Percentiles rank a stretch among this genome's conserved stretches.
Evolutionary conservation across 1,139 yeast genomes (phyloP).

Genomic region (Yamadazyma dushanensis): DNA sequence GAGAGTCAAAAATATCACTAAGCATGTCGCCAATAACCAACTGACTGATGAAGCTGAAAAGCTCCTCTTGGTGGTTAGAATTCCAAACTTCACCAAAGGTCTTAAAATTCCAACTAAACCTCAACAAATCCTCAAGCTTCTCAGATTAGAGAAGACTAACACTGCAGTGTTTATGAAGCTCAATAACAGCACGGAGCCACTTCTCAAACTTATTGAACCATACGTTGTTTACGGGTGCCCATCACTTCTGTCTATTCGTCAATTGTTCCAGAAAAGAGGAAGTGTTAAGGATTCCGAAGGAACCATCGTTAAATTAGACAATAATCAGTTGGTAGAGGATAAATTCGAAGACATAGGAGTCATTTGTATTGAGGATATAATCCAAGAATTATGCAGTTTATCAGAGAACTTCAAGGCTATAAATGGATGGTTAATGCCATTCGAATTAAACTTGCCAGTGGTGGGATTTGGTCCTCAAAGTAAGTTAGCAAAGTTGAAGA

Average conservation of each 20-base stretch:
- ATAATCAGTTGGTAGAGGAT: constrained; percentile 74
- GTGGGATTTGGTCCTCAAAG: constrained; percentile 70
- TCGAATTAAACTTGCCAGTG: constrained; percentile 66
- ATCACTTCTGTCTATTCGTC: constrained; percentile 66
- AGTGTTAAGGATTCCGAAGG: constrained; percentile 44
- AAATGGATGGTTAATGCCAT: constrained; percentile 66
- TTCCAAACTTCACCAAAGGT: constrained; percentile 56
- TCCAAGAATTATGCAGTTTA: constrained; percentile 63
- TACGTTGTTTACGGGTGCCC: constrained; percentile 75
- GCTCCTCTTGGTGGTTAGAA: constrained; percentile 64
- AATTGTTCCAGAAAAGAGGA: constrained; percentile 75
- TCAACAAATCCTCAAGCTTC: constrained; percentile 53
- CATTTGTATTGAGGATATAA: constrained; percentile 76
- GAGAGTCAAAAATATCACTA: constrained; percentile 62
- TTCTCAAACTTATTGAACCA: constrained; percentile 67
- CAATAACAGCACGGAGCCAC: constrained; percentile 54
- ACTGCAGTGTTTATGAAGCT: constrained; percentile 72
- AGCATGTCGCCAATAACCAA: constrained; percentile 35
- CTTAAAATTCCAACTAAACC: constrained; percentile 68
- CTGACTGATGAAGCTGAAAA: constrained; percentile 38
- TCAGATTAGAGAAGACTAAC: constrained; percentile 59
- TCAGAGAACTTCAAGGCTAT: constrained; percentile 64
- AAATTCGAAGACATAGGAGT: constrained; percentile 64
- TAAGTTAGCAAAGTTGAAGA: constrained; percentile 51
- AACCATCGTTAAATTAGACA: constrained; percentile 53